Percentiles rank a stretch among this genome's conserved stretches.
Conservation (phyloP, 1,139 yeast species). For the Eremothecium sinecaudum region DNA sequence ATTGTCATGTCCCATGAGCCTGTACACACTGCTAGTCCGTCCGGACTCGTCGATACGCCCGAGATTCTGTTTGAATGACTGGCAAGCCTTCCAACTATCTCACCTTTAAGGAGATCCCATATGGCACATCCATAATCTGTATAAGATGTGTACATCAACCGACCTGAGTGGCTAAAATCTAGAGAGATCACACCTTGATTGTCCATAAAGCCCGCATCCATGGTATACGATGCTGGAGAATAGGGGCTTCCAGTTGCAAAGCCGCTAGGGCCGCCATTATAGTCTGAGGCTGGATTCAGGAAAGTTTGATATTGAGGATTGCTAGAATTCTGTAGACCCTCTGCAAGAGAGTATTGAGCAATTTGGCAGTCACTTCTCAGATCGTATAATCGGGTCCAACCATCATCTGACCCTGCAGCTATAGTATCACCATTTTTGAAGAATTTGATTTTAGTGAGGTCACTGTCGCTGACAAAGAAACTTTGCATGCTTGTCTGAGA, state of each 20-base stretch:
- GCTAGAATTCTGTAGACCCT: constrained; percentile 14
- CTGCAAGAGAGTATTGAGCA: constrained; percentile 40
- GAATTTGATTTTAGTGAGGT: constrained; percentile 55
- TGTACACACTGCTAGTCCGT: constrained; percentile 66
- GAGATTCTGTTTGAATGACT: constrained; percentile 56
- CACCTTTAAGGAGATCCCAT: constrained; percentile 69
- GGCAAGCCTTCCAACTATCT: constrained; percentile 50
- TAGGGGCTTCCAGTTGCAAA: constrained; percentile 10
- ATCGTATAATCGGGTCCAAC: constrained; percentile 63
- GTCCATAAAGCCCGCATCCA: constrained; percentile 34
- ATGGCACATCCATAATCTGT: constrained; percentile 66
- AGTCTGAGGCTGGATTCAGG: constrained; percentile 11
- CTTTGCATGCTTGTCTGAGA: constrained; percentile 45
- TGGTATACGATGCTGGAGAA: constrained; percentile 15
- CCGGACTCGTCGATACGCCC: constrained; percentile 58
- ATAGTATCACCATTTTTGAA: constrained; percentile 67
- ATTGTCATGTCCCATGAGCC: constrained; percentile 65
- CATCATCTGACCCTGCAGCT: constrained; percentile 73
- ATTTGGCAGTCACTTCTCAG: constrained; percentile 68
- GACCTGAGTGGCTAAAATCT: constrained; percentile 67
- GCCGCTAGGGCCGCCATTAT: constrained; percentile 5
- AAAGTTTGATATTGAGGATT: constrained; percentile 13
- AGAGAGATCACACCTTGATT: constrained; percentile 59
- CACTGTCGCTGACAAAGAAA: constrained; percentile 53
- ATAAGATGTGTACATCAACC: constrained; percentile 67